Conservation (phyloP, 768 basidiomycete genomes). For the Boletus huronensis region DNA sequence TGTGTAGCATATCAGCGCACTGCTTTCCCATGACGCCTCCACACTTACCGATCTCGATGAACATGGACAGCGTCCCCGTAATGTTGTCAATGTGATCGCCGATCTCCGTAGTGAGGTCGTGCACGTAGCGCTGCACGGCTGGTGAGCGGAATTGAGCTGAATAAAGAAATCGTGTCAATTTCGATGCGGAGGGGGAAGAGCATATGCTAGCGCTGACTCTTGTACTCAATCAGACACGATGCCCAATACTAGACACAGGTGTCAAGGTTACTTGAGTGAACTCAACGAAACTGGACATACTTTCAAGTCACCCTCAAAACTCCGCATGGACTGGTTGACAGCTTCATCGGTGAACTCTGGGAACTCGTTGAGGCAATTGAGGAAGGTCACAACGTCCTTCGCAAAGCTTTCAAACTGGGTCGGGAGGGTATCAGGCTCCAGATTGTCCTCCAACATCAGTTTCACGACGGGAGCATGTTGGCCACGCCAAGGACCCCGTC, state of each 20-base stretch:
- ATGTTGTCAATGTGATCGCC: constrained; percentile 54
- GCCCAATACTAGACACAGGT: constrained; percentile 45
- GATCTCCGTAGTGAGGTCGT: constrained; percentile 49
- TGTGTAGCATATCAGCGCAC: constrained; percentile 32
- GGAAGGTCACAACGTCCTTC: constrained; percentile 47
- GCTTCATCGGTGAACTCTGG: constrained; percentile 54
- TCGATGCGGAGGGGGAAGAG: background rate
- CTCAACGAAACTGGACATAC: constrained; percentile 24
- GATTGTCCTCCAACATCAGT: constrained; percentile 37
- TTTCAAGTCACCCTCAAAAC: constrained; percentile 50
- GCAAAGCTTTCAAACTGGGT: constrained; percentile 45
- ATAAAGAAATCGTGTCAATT: constrained; percentile 7
- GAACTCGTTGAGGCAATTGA: constrained; percentile 53
- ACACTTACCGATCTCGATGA: constrained; percentile 51
- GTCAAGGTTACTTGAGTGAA: constrained; percentile 7
- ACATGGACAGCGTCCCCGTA: constrained; percentile 46
- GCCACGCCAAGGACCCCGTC: constrained; percentile 31
- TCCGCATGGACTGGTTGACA: constrained; percentile 46
- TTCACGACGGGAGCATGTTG: constrained; percentile 36
- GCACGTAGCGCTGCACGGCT: constrained; percentile 53
- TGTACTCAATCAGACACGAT: constrained; percentile 46
- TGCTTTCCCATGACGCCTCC: constrained; percentile 13
- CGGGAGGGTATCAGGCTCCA: constrained; percentile 49
- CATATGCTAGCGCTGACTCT: constrained; percentile 31
- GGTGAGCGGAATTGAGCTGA: constrained; percentile 50